Evolutionary conservation across 305 asterid genomes (phyloP), one percentile per base, ranked within the genome.

Genomic region (Fraxinus albicans): DNA sequence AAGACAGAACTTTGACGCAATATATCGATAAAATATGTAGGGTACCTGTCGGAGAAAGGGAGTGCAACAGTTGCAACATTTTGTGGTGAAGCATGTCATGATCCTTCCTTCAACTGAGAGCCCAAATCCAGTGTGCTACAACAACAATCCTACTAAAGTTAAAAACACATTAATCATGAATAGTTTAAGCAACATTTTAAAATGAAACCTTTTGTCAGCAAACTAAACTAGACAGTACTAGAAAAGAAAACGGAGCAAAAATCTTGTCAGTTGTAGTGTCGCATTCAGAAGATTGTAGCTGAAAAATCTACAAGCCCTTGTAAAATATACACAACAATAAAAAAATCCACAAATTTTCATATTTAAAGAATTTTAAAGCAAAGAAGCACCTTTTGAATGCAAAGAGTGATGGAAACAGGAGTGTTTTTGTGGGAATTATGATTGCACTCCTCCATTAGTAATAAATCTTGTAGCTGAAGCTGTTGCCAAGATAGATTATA

Each of bases 71-170:
- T 89, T 91, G 90, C 90, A 91, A 72, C 99, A 95, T 86, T 89
- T 94, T 44, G 86, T 86, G 50, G 91, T 86, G 86, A 95, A 91
- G 82, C 91, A 84, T 83, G 99, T 90, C 4, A 47, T 77, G 74
- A 95, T 88, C 83, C 81, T 91, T 77, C 98, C 99, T 76, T 93
- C 97, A 29, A 95, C 97, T 0, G 99, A 95, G 34, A 94, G 79
- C 60, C 99, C 99, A 84, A 95, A 90, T 33, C 99, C 98, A 79
- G 95, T 85, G 79, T 94, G 99, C 97, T 95, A 82, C 78, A 81
- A 81, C 8, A 70, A 70, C 23, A 31, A 69, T 25, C 15, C 31
- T 63, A 23, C 6, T 63, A 10, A 8, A 3, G 17, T 65, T 65
- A 65, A 27, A 23, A 25, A 27, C 73, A 65, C 17, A 23, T 25